Percentiles rank a stretch among this genome's conserved stretches.
Conservation (phyloP, 2,329 filamentous ascomycete genomes). For the Calycina herbarum region DNA sequence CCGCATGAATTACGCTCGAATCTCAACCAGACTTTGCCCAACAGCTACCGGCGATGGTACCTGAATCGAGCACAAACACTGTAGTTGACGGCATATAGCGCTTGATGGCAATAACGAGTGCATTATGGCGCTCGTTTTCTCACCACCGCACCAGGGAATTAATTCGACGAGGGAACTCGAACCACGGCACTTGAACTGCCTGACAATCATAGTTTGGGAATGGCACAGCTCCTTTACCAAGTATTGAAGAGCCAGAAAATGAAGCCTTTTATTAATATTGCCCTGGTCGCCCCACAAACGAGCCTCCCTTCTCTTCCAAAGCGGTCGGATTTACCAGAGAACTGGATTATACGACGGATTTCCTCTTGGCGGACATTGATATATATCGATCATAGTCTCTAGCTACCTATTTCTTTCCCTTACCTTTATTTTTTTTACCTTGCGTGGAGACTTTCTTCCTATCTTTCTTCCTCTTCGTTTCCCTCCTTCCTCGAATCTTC, state of each 20-base stretch:
- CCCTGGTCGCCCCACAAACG: not conserved
- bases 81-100: constrained; percentile 23
- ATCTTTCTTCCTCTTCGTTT: not conserved
- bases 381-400: constrained; percentile 1
- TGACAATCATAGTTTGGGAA: not conserved
- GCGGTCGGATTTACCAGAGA: not conserved
- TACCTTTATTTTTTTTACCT: not conserved
- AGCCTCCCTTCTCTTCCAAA: not conserved
- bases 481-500: not conserved
- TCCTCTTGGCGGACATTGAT: not conserved
- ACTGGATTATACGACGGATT: not conserved
- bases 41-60: constrained; percentile 18
- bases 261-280: constrained; percentile 8
- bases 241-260: not conserved
- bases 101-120: constrained; percentile 17
- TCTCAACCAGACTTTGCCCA: constrained; percentile 17
- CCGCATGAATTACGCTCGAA: constrained; percentile 20
- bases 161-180: not conserved
- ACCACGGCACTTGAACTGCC: not conserved
- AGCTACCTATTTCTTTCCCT: not conserved
- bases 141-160: not conserved
- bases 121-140: not conserved
- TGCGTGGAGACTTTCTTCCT: not conserved
- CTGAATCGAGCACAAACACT: constrained; percentile 9
- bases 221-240: not conserved